These are phyloP conservation scores for Yarrowia divulgata DNA, from an alignment of 805 yeast genomes.

Conservation along the genomic window DNA sequence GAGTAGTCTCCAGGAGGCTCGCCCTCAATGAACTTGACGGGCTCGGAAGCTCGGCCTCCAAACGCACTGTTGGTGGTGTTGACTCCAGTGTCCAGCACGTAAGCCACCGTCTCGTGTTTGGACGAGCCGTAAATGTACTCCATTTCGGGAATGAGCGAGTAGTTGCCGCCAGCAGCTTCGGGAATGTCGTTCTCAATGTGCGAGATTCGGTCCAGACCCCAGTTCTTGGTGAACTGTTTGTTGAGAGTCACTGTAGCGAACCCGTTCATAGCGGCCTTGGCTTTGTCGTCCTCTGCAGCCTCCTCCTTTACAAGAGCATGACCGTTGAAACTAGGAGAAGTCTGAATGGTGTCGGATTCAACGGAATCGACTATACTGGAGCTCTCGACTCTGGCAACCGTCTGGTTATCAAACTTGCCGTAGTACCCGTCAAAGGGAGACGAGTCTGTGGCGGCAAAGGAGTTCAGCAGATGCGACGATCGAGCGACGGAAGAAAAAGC, in stretches of 20 bases:
- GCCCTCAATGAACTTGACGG: conserved; percentile 76
- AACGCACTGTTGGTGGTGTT: conserved; percentile 77
- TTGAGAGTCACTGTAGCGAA: conserved; percentile 42
- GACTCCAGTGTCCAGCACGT: conserved; percentile 91
- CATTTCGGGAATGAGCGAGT: conserved; percentile 13
- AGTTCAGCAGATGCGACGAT: not conserved
- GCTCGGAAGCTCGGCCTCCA: conserved; percentile 86
- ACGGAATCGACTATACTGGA: conserved; percentile 11
- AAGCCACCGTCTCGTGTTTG: conserved; percentile 76
- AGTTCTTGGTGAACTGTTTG: conserved; percentile 71
- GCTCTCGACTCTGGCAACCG: not conserved
- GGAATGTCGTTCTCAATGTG: conserved; percentile 38
- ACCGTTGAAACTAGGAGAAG: conserved; percentile 1
- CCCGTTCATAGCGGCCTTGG: not conserved
- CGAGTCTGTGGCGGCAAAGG: conserved; percentile 2
- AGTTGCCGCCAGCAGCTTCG: conserved; percentile 16
- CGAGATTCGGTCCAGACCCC: conserved; percentile 93
- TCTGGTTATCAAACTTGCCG: conserved; percentile 15
- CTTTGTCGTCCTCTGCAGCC: not conserved
- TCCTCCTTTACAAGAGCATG: not conserved
- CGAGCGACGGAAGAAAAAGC: conserved; percentile 18
- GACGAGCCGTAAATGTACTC: conserved; percentile 13
- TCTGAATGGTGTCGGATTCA: conserved; percentile 19
- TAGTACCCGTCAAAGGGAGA: conserved; percentile 32
- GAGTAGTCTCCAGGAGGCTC: conserved; percentile 80